Evolutionary conservation across 768 basidiomycete genomes (phyloP), one percentile per base, ranked within the genome.

Genomic region (Piloderma croceum): DNA sequence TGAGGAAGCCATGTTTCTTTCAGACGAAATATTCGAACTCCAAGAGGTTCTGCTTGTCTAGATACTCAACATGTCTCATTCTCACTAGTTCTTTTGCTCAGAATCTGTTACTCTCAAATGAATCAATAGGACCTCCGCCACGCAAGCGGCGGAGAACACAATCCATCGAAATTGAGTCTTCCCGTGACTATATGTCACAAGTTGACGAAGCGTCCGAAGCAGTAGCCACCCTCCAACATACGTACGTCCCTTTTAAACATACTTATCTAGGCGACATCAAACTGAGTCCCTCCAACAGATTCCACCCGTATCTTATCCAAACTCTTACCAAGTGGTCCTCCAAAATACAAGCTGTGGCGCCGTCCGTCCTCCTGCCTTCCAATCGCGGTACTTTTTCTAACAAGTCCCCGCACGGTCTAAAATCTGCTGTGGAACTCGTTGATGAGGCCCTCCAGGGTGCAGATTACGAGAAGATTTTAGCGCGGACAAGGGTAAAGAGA

Each of bases 251-350:
- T 20, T 35, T 5, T 39, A 29, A 19, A 38, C 24, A 18, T 40
- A 12, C 21, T 32, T 40, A 23, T 38, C 19, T 24, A 6, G 39
- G 13, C 42, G 27, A 39, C 47, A n/a, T n/a, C n/a, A 32, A 47
- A 31, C 22, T 40, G 37, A 20, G 39, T 11, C 25, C 20, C 35
- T 25, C 38, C 22, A 5, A 9, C 43, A 70, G 73, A 38, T 73
- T 85, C 36, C 90, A 92, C 56, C 74, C 81, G 3, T 70, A 83
- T 45, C 70, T 85, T 10, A 58, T 90, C 31, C 78, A 81, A 44
- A 92, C 88, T 2, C 72, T 99, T 19, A 68, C 74, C 27, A 98
- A 98, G 62, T 99, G 96, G 96, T 96, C 91, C 7, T 72, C 83
- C 19, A 99, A 98, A 67, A 86, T 98, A 27, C 88, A 92, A 53